Evolutionary conservation across 2,329 filamentous ascomycete species (phyloP), one percentile per base, ranked within the genome.

Genomic region (Fusarium coicis): DNA sequence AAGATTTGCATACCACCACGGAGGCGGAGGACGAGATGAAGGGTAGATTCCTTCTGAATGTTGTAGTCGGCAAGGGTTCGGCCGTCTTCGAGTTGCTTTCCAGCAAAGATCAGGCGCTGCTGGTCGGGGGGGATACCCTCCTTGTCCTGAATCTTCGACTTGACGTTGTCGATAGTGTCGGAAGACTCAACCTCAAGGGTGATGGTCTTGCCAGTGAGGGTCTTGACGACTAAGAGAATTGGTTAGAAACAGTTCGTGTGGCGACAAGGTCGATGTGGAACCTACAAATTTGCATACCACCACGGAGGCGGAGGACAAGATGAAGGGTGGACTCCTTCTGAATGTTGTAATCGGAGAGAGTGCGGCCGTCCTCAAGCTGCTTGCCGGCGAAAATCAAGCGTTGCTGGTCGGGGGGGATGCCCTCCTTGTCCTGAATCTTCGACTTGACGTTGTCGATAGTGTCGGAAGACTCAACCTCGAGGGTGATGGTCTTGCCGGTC

Each of bases 391-490:
- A 98, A 83, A 98, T 98, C 76, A 98, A 84, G 78, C 95, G 96
- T 87, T 98, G 95, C 85, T 98, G 95, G 81, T 98, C 95, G 16
- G 95, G 95, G 52, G 95, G 96, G 63, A 98, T 98, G 47, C 96
- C 96, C 85, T 98, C 96, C 91, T 98, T 98, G 81, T 98, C 96
- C 85, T 98, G 96, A 56, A 98, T 98, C 91, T 98, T 98, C 55
- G 89, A 91, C 92, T 98, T 98, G 39, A 98, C 96, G 73, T 98
- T 97, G 87, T 97, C 95, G 84, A 97, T 97, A 55, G 95, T 97
- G 80, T 97, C 95, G 5, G 91, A 93, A 0, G 93, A 95, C 83
- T 97, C 94, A 10, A 97, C 94, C 86, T 97, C 87, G 44, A 83
- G 81, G 64, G 82, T 84, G 77, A 84, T 84, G 73, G 82, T 84